Evolutionary conservation across 495 filamentous ascomycete genomes (phyloP), one percentile per base, ranked within the genome.

Genomic region (Penicillium ochrochloron): DNA sequence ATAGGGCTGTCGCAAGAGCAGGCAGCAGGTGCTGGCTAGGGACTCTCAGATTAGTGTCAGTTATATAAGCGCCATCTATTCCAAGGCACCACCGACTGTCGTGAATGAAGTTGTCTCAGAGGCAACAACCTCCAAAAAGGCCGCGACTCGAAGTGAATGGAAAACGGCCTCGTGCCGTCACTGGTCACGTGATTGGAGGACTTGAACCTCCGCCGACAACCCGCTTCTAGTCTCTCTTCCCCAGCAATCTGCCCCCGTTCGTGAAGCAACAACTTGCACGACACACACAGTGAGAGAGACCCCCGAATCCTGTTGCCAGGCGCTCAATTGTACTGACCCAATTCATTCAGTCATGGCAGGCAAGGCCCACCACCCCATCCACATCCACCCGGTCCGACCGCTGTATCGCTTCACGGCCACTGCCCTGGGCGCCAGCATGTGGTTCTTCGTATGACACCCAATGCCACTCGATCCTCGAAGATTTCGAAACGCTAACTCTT

Each of bases 371-470:
- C 90, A 92, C 76, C 90, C 90, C 56, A 83, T 92, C 69, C 87
- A 91, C 74, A 75, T 92, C 68, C 89, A 91, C 75, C 89, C 89
- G 61, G 83, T 77, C 50, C 88, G 91, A 59, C 88, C 86, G 58
- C 72, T 97, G 71, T 96, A 98, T 80, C 85, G 92, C 71, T 90
- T 91, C 74, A 83, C 88, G 46, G 95, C 91, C 48, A 97, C 92
- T 31, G 90, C 87, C 58, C 80, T 99, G 55, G 92, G 93, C 64
- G 95, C 95, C 23, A 90, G 89, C 81, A 99, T 98, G 96, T 99
- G 95, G 95, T 98, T 98, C 81, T 98, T 93, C 78, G 95, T 99
- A 85, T 71, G 91, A 71, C 51, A 63, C 37, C 4, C 60, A 17
- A 12, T 14, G 6, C 34, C 33, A 17, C 39, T 33, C 46, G 8